Percentiles rank a stretch among this genome's conserved stretches.
Conservation (phyloP, 78 protist species). For the Dictyostelium purpureum region DNA sequence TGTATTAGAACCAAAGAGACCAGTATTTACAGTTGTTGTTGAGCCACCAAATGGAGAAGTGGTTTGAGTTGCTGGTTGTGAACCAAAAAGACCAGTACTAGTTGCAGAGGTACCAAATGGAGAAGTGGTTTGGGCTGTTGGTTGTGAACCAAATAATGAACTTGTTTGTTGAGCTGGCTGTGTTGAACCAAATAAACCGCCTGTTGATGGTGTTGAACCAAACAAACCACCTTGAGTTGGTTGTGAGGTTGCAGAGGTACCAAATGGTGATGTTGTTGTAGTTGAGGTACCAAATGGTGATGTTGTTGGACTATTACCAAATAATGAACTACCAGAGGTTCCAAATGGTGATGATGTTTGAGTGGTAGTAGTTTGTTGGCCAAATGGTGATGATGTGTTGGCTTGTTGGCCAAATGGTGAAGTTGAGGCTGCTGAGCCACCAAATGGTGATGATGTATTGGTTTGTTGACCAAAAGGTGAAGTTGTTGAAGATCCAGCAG, state of each 20-base stretch:
- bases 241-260: background rate
- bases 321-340: background rate
- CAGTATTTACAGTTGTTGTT: background rate
- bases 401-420: slow-evolving; percentile 23
- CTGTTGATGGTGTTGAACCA: background rate
- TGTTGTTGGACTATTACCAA: too few species aligned
- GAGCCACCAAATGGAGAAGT: background rate
- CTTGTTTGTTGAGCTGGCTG: background rate
- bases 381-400: background rate
- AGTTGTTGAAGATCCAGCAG: background rate
- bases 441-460: slow-evolving; percentile 30
- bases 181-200: background rate
- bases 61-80: background rate
- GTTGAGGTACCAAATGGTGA: background rate
- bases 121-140: background rate
- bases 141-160: background rate
- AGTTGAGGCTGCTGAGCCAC: slow-evolving; percentile 21
- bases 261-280: background rate
- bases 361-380: background rate
- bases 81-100: background rate
- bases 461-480: background rate
- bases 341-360: background rate
- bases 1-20: background rate
- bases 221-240: background rate
- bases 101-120: background rate